phyloP scores from a whole-genome alignment of 176 grass and related monocot species.

The Pontederia crassipes region DNA sequence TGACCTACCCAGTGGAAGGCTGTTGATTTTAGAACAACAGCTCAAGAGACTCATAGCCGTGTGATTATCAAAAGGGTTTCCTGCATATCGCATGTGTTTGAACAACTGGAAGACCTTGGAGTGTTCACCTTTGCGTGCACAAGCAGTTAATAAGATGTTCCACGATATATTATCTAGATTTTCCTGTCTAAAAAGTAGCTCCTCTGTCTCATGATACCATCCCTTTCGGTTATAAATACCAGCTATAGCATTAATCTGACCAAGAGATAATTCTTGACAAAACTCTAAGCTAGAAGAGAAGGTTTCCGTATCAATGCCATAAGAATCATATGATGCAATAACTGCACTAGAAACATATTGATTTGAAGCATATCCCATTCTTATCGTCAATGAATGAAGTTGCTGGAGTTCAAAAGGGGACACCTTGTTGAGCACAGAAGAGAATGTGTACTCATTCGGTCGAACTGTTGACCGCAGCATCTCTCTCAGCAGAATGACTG shows the following conservation, averaged over 20 bases:
- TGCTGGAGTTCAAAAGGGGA: slow-evolving; percentile 33
- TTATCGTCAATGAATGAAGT: slow-evolving; percentile 62
- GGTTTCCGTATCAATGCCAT: slow-evolving; percentile 34
- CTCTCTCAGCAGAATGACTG: slow-evolving; percentile 30
- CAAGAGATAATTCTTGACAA: slow-evolving; percentile 21
- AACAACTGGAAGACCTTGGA: slow-evolving; percentile 43
- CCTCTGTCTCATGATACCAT: slow-evolving; percentile 40
- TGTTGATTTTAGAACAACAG: slow-evolving; percentile 59
- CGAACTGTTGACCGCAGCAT: slow-evolving; percentile 40
- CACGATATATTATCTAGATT: slow-evolving; percentile 46
- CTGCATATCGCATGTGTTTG: slow-evolving; percentile 43
- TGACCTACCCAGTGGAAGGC: slow-evolving; percentile 46
- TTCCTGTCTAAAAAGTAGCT: slow-evolving; percentile 38
- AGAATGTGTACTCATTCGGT: slow-evolving; percentile 53
- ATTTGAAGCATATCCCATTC: slow-evolving; percentile 47
- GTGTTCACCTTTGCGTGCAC: slow-evolving; percentile 38
- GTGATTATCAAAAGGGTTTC: slow-evolving; percentile 38
- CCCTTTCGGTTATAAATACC: slow-evolving; percentile 42
- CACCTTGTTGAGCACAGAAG: slow-evolving; percentile 45
- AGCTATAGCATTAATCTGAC: slow-evolving; percentile 43
- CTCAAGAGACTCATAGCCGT: slow-evolving; percentile 43
- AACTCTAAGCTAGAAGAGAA: slow-evolving; percentile 30
- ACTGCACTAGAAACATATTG: slow-evolving; percentile 53
- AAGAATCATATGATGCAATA: slow-evolving; percentile 53
- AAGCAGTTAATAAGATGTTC: slow-evolving; percentile 67